phyloP scores from a whole-genome alignment of 805 yeast species.

The Hyphopichia homilentoma region DNA sequence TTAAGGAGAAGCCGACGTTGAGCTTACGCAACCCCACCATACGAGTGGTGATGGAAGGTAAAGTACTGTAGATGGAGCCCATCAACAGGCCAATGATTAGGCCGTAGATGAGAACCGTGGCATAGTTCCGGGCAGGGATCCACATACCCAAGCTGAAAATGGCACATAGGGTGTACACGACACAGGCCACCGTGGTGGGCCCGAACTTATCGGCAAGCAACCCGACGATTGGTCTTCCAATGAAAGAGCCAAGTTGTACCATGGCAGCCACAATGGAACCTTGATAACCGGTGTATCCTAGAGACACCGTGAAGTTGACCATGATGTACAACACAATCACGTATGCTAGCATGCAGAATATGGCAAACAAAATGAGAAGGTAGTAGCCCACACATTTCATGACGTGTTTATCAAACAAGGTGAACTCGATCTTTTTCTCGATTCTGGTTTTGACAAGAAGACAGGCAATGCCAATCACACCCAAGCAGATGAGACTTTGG shows the following conservation, averaged over 20 bases:
- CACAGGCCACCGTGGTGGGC: conserved; percentile 35
- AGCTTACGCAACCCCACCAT: conserved; percentile 48
- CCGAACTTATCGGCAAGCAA: conserved; percentile 45
- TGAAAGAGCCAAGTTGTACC: conserved; percentile 50
- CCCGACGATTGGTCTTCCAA: conserved; percentile 52
- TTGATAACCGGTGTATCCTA: conserved; percentile 48
- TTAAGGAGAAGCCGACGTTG: conserved; percentile 42
- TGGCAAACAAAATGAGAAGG: conserved; percentile 33
- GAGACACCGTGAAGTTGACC: conserved; percentile 53
- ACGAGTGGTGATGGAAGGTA: conserved; percentile 45
- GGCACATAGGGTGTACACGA: conserved; percentile 13
- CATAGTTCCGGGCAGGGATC: conserved; percentile 46
- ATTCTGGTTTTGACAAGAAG: conserved; percentile 6
- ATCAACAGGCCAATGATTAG: conserved; percentile 46
- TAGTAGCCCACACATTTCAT: conserved; percentile 38
- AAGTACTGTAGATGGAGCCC: conserved; percentile 54
- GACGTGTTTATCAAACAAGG: conserved; percentile 33
- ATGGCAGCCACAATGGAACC: conserved; percentile 53
- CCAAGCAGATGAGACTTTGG: conserved; percentile 29
- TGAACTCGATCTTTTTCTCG: conserved; percentile 12
- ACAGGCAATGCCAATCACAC: conserved; percentile 10
- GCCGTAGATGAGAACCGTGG: conserved; percentile 47
- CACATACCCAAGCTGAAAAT: conserved; percentile 21
- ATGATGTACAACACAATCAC: conserved; percentile 50
- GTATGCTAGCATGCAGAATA: conserved; percentile 50